phyloP scores from a whole-genome alignment of 164 flowering plant genomes.

The Warburgia ugandensis region DNA sequence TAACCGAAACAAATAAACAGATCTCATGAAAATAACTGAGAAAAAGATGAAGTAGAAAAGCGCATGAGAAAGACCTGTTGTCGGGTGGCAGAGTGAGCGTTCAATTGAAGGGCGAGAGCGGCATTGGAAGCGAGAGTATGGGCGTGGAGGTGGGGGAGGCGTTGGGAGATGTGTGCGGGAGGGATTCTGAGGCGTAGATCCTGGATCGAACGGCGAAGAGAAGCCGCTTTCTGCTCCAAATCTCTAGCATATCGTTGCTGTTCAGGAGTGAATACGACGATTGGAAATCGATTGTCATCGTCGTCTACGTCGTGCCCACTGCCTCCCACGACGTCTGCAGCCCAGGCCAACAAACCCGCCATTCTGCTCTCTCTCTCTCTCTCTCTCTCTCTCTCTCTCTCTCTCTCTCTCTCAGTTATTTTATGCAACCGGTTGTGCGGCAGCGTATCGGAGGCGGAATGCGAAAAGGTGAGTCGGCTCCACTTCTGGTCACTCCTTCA shows the following conservation, averaged over 20 bases:
- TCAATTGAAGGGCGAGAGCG: constrained; percentile 71
- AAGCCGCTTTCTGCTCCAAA: constrained; percentile 45
- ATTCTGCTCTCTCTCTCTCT: no score
- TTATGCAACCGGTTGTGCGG: no score
- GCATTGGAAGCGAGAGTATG: constrained; percentile 88
- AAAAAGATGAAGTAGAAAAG: neutral
- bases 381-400: no score
- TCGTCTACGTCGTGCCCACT: constrained; percentile 37
- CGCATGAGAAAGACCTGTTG: constrained; percentile 43
- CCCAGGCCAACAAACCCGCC: constrained; percentile 98
- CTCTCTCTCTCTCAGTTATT: no score
- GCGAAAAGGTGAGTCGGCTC: no score
- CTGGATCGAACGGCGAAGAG: constrained; percentile 67
- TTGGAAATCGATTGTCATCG: constrained; percentile 8
- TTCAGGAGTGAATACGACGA: constrained; percentile 49
- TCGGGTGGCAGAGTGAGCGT: constrained; percentile 74
- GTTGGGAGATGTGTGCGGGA: constrained; percentile 78
- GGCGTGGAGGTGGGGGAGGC: constrained; percentile 91
- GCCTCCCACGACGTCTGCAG: constrained; percentile 80
- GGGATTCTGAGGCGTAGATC: constrained; percentile 82
- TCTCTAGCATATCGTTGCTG: constrained; percentile 52
- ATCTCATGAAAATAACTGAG: neutral
- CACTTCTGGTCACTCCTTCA: no score
- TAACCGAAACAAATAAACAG: neutral
- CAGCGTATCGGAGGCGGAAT: no score